Conservation (phyloP, 352 stramenopile species). For the Pythium monospermum region DNA sequence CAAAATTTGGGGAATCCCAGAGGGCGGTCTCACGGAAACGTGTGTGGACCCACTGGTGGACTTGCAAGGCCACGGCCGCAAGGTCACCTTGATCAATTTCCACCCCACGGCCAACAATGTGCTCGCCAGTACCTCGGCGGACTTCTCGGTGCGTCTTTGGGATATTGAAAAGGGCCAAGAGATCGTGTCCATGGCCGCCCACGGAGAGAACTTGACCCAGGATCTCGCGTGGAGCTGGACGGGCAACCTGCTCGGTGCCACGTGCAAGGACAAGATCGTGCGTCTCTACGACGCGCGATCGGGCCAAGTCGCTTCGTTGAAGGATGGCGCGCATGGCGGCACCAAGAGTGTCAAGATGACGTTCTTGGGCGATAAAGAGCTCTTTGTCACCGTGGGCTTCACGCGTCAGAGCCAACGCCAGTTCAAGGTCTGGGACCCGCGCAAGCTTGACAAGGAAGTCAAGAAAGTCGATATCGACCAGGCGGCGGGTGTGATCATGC, state of each 20-base stretch:
- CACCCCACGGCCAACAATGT: slow-evolving; percentile 98
- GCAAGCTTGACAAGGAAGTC: slow-evolving; percentile 90
- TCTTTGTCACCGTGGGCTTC: slow-evolving; percentile 97
- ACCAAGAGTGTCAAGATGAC: slow-evolving; percentile 97
- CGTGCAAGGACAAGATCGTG: slow-evolving; percentile 98
- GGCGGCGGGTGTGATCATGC: slow-evolving; percentile 97
- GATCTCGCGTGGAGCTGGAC: slow-evolving; percentile 98
- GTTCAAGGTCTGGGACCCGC: slow-evolving; percentile 87
- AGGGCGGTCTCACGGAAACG: slow-evolving; percentile 91
- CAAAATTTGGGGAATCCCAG: slow-evolving; percentile 96
- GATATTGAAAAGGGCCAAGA: slow-evolving; percentile 96
- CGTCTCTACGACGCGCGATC: slow-evolving; percentile 95
- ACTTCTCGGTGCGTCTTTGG: slow-evolving; percentile 98
- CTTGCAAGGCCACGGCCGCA: slow-evolving; percentile 92
- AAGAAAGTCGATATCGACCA: slow-evolving; percentile 97
- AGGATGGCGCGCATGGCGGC: slow-evolving; percentile 94
- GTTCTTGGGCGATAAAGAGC: slow-evolving; percentile 94
- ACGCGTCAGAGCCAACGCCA: slow-evolving; percentile 94
- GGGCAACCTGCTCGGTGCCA: slow-evolving; percentile 91
- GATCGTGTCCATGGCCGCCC: slow-evolving; percentile 83
- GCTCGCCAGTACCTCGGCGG: slow-evolving; percentile 91
- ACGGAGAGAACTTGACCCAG: slow-evolving; percentile 93
- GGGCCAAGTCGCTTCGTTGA: slow-evolving; percentile 62
- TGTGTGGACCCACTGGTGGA: slow-evolving; percentile 96
- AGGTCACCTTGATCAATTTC: slow-evolving; percentile 98